phyloP scores from a whole-genome alignment of 371 early-diverging fungal species.

The Synchytrium microbalum region DNA sequence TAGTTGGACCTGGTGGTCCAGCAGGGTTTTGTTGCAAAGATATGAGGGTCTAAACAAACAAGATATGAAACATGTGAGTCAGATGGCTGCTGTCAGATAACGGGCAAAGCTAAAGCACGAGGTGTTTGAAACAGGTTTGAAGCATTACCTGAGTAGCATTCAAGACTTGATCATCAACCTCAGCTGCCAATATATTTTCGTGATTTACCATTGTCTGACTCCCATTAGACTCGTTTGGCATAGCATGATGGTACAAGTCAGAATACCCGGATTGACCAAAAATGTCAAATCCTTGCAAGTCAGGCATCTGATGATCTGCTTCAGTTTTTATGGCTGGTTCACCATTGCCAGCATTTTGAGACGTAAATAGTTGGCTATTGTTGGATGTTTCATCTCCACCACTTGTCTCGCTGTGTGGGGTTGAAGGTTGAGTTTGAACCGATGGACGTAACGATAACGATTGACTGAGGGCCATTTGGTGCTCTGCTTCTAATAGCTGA shows the following conservation, averaged over 20 bases:
- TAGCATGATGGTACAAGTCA: neutral
- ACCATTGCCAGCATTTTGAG: neutral
- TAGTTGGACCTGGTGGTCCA: too few species aligned
- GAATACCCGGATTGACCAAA: neutral
- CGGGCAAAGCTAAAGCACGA: neutral
- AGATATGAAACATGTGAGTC: too few species aligned
- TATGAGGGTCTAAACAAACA: neutral
- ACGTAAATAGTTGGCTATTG: neutral
- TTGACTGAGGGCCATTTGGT: neutral
- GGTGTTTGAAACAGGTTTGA: neutral
- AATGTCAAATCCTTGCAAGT: neutral
- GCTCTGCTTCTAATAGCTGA: too few species aligned
- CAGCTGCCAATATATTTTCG: neutral
- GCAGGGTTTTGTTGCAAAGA: neutral
- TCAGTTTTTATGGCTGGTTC: neutral
- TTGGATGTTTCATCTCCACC: neutral
- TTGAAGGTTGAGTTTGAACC: neutral
- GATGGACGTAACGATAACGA: neutral
- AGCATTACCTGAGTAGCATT: constrained; percentile 1
- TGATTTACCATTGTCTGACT: neutral
- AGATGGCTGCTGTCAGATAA: neutral
- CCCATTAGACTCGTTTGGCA: neutral
- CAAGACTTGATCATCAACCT: neutral
- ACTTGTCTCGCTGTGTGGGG: neutral
- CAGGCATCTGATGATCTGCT: too few species aligned